These are phyloP conservation scores for Parietaria judaica DNA, from an alignment of 306 rosid species.

Conservation along the genomic window DNA sequence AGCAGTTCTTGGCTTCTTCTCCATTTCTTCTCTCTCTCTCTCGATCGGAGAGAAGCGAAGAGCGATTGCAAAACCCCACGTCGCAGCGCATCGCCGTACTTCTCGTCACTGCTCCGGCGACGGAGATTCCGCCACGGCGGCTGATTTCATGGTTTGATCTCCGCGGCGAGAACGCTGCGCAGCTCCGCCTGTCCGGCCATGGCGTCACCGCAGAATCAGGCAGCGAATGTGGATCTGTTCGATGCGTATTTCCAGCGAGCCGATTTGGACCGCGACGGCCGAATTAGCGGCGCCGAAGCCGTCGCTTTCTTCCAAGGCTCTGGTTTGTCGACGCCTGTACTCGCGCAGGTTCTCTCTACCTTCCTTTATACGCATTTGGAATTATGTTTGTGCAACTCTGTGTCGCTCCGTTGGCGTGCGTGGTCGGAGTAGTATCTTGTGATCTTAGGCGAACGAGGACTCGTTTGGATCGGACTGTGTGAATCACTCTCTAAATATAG, in stretches of 20 bases:
- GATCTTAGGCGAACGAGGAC: slow-evolving; percentile 11
- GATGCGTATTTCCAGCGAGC: slow-evolving; percentile 92
- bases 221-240: slow-evolving; percentile 86
- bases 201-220: slow-evolving; percentile 59
- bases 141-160: slow-evolving; percentile 42
- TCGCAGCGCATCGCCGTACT: background rate
- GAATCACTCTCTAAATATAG: slow-evolving; percentile 12
- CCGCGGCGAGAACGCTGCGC: slow-evolving; percentile 11
- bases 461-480: slow-evolving; percentile 14
- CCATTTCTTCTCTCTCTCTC: slow-evolving; percentile 4
- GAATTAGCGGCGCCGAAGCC: slow-evolving; percentile 89
- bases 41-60: slow-evolving; percentile 5
- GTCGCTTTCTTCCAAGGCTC: slow-evolving; percentile 93
- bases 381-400: background rate
- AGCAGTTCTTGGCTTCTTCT: background rate
- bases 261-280: slow-evolving; percentile 97
- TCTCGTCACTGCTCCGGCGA: background rate
- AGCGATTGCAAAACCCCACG: background rate
- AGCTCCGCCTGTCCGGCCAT: slow-evolving; percentile 29
- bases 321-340: slow-evolving; percentile 74
- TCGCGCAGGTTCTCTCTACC: slow-evolving; percentile 57
- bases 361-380: background rate
- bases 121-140: slow-evolving; percentile 7
- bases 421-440: slow-evolving; percentile 2
- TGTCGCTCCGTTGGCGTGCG: background rate